Evolutionary conservation across 768 basidiomycete genomes (phyloP), one percentile per base, ranked within the genome.

Genomic region (Hydnum rufescens): DNA sequence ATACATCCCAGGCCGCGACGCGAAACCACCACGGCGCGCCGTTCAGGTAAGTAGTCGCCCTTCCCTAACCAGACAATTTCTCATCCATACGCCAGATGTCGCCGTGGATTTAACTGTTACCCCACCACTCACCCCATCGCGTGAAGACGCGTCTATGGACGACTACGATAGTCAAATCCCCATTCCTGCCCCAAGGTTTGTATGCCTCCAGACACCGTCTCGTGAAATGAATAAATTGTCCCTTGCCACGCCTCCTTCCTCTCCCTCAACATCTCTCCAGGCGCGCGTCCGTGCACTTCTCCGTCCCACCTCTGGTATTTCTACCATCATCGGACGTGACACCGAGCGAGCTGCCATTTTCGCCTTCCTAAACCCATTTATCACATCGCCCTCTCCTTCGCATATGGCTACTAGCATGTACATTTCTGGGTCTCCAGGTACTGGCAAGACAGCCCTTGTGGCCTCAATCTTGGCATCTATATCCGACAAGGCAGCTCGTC

Each of bases 381-480:
- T 50, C 6, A 25, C 13, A 8, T 13, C 44, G 8, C 18, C 49
- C 16, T 29, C 29, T 6, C 16, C 49, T 16, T 6, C 6, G 30
- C 16, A 25, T 1, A 18, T 16, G 26, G 28, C 23, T 32, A 50
- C 49, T 16, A 50, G 26, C 25, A 6, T 56, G n/a, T 56, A 56
- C 49, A 51, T 54, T 25, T 56, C 55, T 8, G 55, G 55, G 4
- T 34, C 46, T 16, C 55, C 55, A 4, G 55, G 55, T 6, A 56
- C 55, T 4, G 55, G 55, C 16, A 56, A 56, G 36, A 56, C 55
- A 18, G 55, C 55, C 6, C 32, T 56, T 3, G 54, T 56, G 19
- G 46, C 55, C 22, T 55, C 55, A n/a, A 50, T 56, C 55, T 46
- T 56, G 6, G 16, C 30, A 2, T 22, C 55, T 55, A 25, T 39